A percentile compares a stretch with the other conserved stretches of the same genome.
phyloP scores from a whole-genome alignment of 129 eudicot species.

The Pulicaria dysenterica region DNA sequence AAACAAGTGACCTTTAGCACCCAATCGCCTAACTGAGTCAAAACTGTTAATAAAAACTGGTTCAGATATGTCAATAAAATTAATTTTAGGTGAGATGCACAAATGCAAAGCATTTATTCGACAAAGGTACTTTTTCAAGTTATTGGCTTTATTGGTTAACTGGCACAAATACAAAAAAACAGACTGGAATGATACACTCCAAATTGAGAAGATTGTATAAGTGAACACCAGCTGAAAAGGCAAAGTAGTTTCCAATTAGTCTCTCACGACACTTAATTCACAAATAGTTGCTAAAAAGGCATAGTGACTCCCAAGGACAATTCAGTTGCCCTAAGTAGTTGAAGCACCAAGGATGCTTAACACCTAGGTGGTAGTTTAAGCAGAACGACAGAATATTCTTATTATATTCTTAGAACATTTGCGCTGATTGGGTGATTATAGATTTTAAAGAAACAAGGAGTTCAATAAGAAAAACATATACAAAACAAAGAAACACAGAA shows the following conservation, averaged over 20 bases:
- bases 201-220: neutral
- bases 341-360: conserved; percentile 6
- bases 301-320: neutral
- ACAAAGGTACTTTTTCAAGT: neutral
- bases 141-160: neutral
- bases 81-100: neutral
- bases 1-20: conserved; percentile 15
- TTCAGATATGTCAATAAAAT: neutral
- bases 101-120: neutral
- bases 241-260: neutral
- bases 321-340: neutral
- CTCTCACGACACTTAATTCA: neutral
- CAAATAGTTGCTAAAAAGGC: neutral
- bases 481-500: neutral
- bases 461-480: neutral
- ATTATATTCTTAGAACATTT: neutral
- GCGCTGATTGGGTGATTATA: neutral
- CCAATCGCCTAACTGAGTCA: neutral
- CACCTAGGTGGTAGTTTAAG: conserved; percentile 6
- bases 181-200: neutral
- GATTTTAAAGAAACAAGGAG: neutral
- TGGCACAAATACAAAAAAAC: neutral
- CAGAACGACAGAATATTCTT: neutral
- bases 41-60: neutral
- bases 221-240: neutral